Conservation (phyloP, 306 rosid genomes). For the Vachellia pachyceras region DNA sequence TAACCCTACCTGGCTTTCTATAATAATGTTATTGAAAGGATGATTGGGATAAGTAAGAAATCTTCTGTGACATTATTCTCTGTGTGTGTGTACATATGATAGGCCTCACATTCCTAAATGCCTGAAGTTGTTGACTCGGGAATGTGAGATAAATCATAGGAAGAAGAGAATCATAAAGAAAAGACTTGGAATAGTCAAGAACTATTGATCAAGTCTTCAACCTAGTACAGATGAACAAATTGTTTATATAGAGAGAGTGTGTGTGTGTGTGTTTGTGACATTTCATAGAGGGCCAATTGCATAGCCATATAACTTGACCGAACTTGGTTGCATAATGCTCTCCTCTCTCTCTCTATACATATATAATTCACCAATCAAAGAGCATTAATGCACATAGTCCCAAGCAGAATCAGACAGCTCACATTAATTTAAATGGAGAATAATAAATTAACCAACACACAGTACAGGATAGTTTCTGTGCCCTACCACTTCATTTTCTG, state of each 20-base stretch:
- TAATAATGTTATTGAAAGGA: background rate
- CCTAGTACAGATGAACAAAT: slow-evolving; percentile 17
- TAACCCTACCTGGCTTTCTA: slow-evolving; percentile 1
- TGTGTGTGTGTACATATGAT: background rate
- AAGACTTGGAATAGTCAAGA: background rate
- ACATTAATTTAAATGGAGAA: background rate
- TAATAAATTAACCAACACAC: slow-evolving; percentile 1
- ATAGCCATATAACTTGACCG: background rate
- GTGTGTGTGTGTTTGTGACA: no score
- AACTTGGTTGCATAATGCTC: background rate
- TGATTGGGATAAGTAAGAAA: background rate
- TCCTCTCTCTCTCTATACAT: no score
- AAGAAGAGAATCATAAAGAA: slow-evolving; percentile 11
- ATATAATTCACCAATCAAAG: background rate
- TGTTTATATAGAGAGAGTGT: background rate
- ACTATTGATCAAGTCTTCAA: slow-evolving; percentile 11
- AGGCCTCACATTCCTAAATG: slow-evolving; percentile 18
- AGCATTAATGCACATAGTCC: background rate
- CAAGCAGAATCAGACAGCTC: slow-evolving; percentile 28
- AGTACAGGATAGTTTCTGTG: background rate
- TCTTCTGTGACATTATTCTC: background rate
- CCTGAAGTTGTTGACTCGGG: slow-evolving; percentile 18
- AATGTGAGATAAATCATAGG: slow-evolving; percentile 31
- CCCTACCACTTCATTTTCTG: background rate
- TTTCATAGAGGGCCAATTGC: background rate